Conservation (phyloP, 148 eudicot species). For the Gaultheria prostrata region DNA sequence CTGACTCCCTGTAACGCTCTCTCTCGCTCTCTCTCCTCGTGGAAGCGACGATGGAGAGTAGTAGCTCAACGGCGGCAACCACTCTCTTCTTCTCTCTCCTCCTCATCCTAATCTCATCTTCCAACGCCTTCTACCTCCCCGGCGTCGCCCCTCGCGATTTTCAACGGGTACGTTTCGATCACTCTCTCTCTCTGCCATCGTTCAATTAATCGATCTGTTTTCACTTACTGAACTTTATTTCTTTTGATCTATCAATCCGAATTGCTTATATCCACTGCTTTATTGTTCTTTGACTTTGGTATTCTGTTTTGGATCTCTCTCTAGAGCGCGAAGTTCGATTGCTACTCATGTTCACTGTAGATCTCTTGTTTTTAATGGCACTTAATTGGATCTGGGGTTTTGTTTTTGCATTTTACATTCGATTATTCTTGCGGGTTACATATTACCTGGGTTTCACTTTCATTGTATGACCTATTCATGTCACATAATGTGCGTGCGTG, state of each 20-base stretch:
- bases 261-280: neutral
- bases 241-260: neutral
- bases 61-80: constrained; percentile 17
- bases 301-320: neutral
- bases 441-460: neutral
- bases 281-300: neutral
- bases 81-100: constrained; percentile 15
- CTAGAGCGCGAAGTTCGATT: constrained; percentile 9
- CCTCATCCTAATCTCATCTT: constrained; percentile 29
- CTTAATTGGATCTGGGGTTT: constrained; percentile 24
- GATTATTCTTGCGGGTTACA: neutral
- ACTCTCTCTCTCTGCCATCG: neutral
- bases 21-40: neutral
- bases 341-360: neutral
- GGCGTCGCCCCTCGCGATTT: constrained; percentile 49
- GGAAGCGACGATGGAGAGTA: constrained; percentile 23
- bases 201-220: neutral
- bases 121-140: constrained; percentile 47
- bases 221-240: neutral
- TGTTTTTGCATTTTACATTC: neutral
- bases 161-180: constrained; percentile 21
- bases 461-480: neutral
- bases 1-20: neutral
- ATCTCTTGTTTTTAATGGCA: neutral
- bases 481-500: neutral